Conservation (phyloP, 1,284 basidiomycete genomes). For the Xerocomus minutiporus region DNA sequence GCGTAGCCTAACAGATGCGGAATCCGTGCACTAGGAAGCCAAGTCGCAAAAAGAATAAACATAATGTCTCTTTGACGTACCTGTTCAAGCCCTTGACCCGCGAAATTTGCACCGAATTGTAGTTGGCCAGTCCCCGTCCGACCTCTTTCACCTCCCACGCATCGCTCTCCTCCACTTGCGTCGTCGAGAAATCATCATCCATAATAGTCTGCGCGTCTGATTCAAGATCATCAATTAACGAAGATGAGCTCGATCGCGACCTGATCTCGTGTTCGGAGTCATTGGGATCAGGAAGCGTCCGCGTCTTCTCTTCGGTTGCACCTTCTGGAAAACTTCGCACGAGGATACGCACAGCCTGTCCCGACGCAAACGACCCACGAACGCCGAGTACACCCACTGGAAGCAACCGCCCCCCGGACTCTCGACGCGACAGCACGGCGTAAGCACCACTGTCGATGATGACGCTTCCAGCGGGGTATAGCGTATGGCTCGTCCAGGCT, state of each 20-base stretch:
- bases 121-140: slow-evolving; percentile 91
- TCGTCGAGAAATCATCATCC: slow-evolving; percentile 29
- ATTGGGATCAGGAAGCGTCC: slow-evolving; percentile 2
- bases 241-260: slow-evolving; percentile 36
- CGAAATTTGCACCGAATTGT: slow-evolving; percentile 89
- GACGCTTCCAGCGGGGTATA: slow-evolving; percentile 83
- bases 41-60: not conserved
- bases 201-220: slow-evolving; percentile 23
- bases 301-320: slow-evolving; percentile 22
- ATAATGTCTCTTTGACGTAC: slow-evolving; percentile 39
- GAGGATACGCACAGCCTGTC: slow-evolving; percentile 87
- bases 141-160: slow-evolving; percentile 84
- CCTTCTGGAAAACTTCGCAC: slow-evolving; percentile 44
- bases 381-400: slow-evolving; percentile 88
- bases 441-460: slow-evolving; percentile 90
- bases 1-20: slow-evolving; percentile 83
- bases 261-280: slow-evolving; percentile 37
- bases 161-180: slow-evolving; percentile 38
- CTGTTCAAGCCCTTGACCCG: slow-evolving; percentile 89
- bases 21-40: slow-evolving; percentile 66
- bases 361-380: slow-evolving; percentile 86
- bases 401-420: slow-evolving; percentile 87
- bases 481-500: slow-evolving; percentile 92
- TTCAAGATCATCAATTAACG: slow-evolving; percentile 34
- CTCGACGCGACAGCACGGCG: slow-evolving; percentile 74